Conservation (phyloP, 1,284 basidiomycete genomes). For the Ceratorhiza oryzae-sativae region DNA sequence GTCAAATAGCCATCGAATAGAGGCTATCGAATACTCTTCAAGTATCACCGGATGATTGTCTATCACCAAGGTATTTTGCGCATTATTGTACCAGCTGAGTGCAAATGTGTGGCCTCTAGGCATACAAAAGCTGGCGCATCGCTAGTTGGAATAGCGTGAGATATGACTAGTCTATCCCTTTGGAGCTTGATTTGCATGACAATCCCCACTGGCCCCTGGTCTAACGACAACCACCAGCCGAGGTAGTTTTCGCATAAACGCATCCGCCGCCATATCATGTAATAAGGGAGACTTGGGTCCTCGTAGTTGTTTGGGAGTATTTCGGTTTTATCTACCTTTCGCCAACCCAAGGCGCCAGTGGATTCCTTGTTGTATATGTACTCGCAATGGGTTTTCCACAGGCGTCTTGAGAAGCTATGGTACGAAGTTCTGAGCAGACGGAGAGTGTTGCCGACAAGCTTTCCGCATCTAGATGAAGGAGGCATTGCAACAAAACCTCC, state of each 20-base stretch:
- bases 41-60: conserved; percentile 6
- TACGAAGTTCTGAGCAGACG: conserved; percentile 4
- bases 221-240: conserved; percentile 34
- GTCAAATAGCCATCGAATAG: conserved; percentile 14
- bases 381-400: conserved; percentile 26
- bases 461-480: not conserved
- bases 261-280: conserved; percentile 26
- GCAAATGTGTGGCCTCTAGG: conserved; percentile 10
- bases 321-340: not conserved
- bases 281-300: not conserved
- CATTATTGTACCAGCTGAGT: not conserved
- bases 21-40: conserved; percentile 12
- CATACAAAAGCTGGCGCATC: not conserved
- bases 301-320: conserved; percentile 2
- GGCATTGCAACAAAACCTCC: conserved; percentile 23
- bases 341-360: conserved; percentile 18
- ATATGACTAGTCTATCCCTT: conserved; percentile 8
- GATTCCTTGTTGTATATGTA: conserved; percentile 32
- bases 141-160: conserved; percentile 10
- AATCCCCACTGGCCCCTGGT: conserved; percentile 15
- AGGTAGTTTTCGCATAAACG: conserved; percentile 23
- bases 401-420: conserved; percentile 23
- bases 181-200: conserved; percentile 20
- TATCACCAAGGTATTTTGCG: conserved; percentile 5
- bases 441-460: not conserved